Evolutionary conservation across 169 alveolate genomes (phyloP), one percentile per base, ranked within the genome.

Genomic region (Eimeria necatrix): DNA sequence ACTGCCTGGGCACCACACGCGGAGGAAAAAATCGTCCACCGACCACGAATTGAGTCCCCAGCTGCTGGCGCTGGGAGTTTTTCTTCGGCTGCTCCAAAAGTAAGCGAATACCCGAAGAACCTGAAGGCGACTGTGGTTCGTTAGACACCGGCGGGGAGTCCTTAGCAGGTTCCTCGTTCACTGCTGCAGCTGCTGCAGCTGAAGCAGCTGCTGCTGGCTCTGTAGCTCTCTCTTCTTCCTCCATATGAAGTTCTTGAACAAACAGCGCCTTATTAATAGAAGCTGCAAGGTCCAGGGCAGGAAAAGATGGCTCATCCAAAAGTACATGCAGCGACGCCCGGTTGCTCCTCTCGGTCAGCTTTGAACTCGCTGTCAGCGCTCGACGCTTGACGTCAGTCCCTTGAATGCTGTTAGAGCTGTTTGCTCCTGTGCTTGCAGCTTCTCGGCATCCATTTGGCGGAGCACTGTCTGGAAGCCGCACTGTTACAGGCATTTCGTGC

Each of bases 201-300:
- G 60, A 49, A 26, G 85, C 59, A 9, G 85, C 60, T 32, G 56
- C 59, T 46, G 85, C 59, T 41, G 85, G 32, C 49, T 22, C 52
- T 74, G 52, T 53, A 32, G 85, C 18, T 10, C 18, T 46, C 20
- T 7, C 26, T 14, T 22, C 48, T 48, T 51, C 60, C 26, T 80
- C 51, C 32, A 4, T n/a, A 12, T 16, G n/a, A 68, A 68, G 78
- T 24, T 48, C 71, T 8, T 48, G 88, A 48, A 51, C 90, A 22
- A 91, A 91, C 24, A 91, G 90, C 26, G 95, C 95, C 53, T 76
- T 91, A 81, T 91, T 76, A 49, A 91, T 91, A 22, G 88, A 68
- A 56, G 95, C 95, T 4, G 95, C 95, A 4, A 91, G 41, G 22
- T 83, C 95, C 95, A 73, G 59, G 48, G 84, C 83, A 16, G 95